A percentile compares a stretch with the other conserved stretches of the same genome.
These are phyloP conservation scores for Ceriops decandra DNA, from an alignment of 345 rosid genomes.

Conservation along the genomic window DNA sequence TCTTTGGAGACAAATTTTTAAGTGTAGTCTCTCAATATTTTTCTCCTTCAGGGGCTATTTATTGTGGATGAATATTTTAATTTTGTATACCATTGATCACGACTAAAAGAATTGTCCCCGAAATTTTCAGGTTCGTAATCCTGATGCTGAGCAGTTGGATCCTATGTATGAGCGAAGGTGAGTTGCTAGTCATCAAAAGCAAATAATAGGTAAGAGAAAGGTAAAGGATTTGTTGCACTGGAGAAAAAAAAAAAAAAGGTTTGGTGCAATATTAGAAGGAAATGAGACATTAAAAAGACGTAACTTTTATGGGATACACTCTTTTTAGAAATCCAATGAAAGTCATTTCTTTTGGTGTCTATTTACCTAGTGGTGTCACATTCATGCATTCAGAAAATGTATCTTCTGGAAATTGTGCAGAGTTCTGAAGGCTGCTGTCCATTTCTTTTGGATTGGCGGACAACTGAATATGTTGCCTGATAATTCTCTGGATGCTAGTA, in stretches of 20 bases:
- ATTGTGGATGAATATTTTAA: not conserved
- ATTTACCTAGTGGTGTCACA: not conserved
- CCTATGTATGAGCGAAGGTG: constrained; percentile 91
- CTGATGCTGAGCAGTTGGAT: constrained; percentile 62
- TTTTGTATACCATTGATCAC: not conserved
- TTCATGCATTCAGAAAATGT: not conserved
- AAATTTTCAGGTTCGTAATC: constrained; percentile 68
- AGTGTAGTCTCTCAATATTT: no score
- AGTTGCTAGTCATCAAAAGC: not conserved
- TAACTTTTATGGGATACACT: not conserved
- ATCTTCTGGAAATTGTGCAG: constrained; percentile 34
- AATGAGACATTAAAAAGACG: not conserved
- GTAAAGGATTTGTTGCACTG: not conserved
- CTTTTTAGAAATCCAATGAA: not conserved
- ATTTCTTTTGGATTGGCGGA: constrained; percentile 89
- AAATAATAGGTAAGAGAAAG: not conserved
- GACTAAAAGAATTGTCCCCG: not conserved
- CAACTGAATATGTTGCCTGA: constrained; percentile 42
- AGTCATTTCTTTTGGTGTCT: not conserved
- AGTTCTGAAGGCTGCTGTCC: constrained; percentile 82
- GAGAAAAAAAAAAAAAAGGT: not conserved
- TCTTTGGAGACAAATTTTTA: no score
- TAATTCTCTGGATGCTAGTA: constrained; percentile 27
- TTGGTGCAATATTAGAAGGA: not conserved
- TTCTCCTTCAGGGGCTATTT: not conserved